phyloP scores from a whole-genome alignment of 805 yeast genomes.

The Starmerella geochares region DNA sequence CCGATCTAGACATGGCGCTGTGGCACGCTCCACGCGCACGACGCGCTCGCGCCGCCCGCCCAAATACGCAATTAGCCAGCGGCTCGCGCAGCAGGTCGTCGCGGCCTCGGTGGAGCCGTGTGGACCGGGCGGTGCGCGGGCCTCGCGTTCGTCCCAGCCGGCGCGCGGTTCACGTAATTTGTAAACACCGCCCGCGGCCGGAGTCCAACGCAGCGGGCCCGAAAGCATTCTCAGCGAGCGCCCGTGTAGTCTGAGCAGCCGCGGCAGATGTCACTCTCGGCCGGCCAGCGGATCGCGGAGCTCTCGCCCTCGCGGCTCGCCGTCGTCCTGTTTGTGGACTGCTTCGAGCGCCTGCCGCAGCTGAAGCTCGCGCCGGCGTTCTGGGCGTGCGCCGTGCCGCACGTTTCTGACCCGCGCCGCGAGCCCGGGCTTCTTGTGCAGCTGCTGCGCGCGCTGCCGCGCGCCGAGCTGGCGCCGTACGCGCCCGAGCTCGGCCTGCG shows the following conservation, averaged over 20 bases:
- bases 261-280: not conserved
- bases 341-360: not conserved
- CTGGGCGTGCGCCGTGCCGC: not conserved
- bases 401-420: not conserved
- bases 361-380: not conserved
- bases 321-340: not conserved
- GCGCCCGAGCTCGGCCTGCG: not conserved
- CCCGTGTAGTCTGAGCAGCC: too few species aligned
- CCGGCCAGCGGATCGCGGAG: not conserved
- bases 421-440: not conserved
- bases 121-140: not conserved
- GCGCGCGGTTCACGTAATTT: conserved; percentile 4
- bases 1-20: too few species aligned
- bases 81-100: too few species aligned
- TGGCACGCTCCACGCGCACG: too few species aligned
- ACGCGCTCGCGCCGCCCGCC: too few species aligned
- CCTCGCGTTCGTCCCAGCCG: too few species aligned
- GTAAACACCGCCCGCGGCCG: not conserved
- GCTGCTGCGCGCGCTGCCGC: not conserved
- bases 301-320: conserved; percentile 3
- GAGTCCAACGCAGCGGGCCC: not conserved
- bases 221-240: too few species aligned
- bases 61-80: too few species aligned
- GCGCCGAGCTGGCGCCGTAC: not conserved
- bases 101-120: not conserved